Conservation (phyloP, 139 green algal genomes). For the Chlamydomonas asymmetrica region DNA sequence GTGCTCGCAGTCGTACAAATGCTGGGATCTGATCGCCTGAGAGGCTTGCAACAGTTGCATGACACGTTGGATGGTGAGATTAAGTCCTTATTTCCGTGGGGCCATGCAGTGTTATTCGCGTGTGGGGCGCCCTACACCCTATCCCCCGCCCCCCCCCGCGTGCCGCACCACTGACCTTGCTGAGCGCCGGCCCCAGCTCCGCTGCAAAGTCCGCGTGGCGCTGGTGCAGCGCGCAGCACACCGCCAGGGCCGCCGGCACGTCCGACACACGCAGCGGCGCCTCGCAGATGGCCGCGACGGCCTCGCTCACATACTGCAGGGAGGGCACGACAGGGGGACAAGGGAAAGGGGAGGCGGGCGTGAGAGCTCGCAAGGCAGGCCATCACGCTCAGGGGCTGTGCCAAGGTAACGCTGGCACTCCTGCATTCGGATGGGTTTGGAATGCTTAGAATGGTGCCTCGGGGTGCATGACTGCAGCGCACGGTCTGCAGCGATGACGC, state of each 20-base stretch:
- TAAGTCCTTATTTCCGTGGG: too few species aligned
- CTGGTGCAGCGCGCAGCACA: slow-evolving; percentile 83
- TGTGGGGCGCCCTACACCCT: not conserved
- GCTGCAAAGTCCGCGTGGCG: slow-evolving; percentile 70
- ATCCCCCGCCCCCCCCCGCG: not conserved
- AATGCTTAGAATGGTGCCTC: too few species aligned
- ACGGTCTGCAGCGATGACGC: too few species aligned
- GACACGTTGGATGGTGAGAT: too few species aligned
- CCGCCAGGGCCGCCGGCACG: slow-evolving; percentile 74
- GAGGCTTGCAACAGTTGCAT: too few species aligned
- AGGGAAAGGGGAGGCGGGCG: not conserved
- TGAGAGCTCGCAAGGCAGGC: not conserved
- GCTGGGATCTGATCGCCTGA: too few species aligned
- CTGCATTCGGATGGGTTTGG: slow-evolving; percentile 1
- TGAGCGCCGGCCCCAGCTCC: slow-evolving; percentile 24
- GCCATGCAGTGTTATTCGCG: too few species aligned
- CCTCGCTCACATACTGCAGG: slow-evolving; percentile 90
- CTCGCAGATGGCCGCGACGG: slow-evolving; percentile 81
- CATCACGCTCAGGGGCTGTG: not conserved
- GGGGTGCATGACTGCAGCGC: too few species aligned
- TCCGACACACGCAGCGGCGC: slow-evolving; percentile 81
- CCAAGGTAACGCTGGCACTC: not conserved
- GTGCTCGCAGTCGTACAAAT: too few species aligned
- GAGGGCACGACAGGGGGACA: not conserved
- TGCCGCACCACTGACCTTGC: not conserved